phyloP scores from a whole-genome alignment of 805 yeast species.

The Zygotorulaspora sp. region DNA sequence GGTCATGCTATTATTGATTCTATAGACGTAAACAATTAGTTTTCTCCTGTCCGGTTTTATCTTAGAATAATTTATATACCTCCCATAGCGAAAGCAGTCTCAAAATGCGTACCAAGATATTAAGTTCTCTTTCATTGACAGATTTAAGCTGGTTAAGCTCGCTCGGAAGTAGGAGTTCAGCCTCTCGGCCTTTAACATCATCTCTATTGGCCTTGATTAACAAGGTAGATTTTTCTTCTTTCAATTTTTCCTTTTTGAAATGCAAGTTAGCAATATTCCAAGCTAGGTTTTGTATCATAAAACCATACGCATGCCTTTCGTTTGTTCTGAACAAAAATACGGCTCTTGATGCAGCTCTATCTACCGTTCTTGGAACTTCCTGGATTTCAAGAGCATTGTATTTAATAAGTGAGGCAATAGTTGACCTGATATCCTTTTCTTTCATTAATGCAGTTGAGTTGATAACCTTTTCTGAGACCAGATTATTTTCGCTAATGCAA shows the following conservation, averaged over 20 bases:
- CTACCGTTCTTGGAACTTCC: slow-evolving; percentile 88
- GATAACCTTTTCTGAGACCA: slow-evolving; percentile 81
- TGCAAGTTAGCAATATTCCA: slow-evolving; percentile 46
- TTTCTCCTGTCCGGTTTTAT: slow-evolving; percentile 13
- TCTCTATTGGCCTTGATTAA: slow-evolving; percentile 81
- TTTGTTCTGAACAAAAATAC: slow-evolving; percentile 75
- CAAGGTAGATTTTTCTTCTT: slow-evolving; percentile 58
- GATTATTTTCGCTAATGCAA: slow-evolving; percentile 62
- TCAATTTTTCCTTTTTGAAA: slow-evolving; percentile 51
- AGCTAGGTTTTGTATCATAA: slow-evolving; percentile 44
- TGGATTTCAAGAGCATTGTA: slow-evolving; percentile 79
- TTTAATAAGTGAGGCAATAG: slow-evolving; percentile 59
- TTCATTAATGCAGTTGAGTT: slow-evolving; percentile 71
- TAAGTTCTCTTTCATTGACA: slow-evolving; percentile 54
- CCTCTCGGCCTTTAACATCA: slow-evolving; percentile 82
- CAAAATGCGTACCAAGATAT: slow-evolving; percentile 48
- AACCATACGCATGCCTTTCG: slow-evolving; percentile 46
- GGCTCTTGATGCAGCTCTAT: slow-evolving; percentile 86
- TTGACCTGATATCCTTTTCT: slow-evolving; percentile 70
- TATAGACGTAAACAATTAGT: neutral
- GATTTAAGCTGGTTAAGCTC: slow-evolving; percentile 69
- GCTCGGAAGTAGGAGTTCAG: slow-evolving; percentile 63
- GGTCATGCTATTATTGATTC: neutral
- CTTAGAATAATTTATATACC: slow-evolving; percentile 40
- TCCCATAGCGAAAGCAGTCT: slow-evolving; percentile 57